Percentiles rank a stretch among this genome's conserved stretches.
Evolutionary conservation across 371 early-diverging fungal genomes (phyloP).

Genomic region (Zychaea mexicana): DNA sequence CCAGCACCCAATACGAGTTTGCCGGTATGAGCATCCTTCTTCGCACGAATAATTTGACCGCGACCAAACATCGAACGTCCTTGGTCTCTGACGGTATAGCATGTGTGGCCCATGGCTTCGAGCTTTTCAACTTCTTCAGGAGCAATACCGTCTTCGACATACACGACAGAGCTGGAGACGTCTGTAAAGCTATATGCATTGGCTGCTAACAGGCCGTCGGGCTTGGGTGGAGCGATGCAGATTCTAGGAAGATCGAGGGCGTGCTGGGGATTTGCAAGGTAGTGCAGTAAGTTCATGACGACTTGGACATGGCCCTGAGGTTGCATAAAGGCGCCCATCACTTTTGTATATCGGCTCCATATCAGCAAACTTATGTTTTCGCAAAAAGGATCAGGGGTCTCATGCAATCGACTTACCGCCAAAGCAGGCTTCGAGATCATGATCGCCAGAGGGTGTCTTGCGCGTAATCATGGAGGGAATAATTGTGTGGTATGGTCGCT

Average conservation of each 20-base stretch:
- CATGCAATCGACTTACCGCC: too few relatives aligned
- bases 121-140: conserved; percentile 44
- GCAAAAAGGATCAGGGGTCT: too few relatives aligned
- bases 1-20: conserved; percentile 62
- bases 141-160: conserved; percentile 66
- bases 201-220: conserved; percentile 5
- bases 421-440: conserved; percentile 54
- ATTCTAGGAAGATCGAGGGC: conserved; percentile 77
- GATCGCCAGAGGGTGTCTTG: conserved; percentile 26
- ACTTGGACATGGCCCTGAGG: conserved; percentile 88
- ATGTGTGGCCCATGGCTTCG: conserved; percentile 60
- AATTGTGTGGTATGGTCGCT: conserved; percentile 88
- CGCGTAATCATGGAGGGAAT: conserved; percentile 73
- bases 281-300: conserved; percentile 67
- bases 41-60: conserved; percentile 66
- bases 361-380: too few relatives aligned
- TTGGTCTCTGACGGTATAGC: conserved; percentile 32
- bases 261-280: conserved; percentile 62
- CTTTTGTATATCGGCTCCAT: too few relatives aligned
- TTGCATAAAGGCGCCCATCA: conserved; percentile 71
- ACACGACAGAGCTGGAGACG: conserved; percentile 47
- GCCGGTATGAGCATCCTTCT: conserved; percentile 41
- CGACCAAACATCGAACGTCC: conserved; percentile 69
- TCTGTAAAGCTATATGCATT: conserved; percentile 35
- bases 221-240: conserved; percentile 51